Evolutionary conservation across 768 basidiomycete species (phyloP), one percentile per base, ranked within the genome.

Genomic region (Lentinus tigrinus): DNA sequence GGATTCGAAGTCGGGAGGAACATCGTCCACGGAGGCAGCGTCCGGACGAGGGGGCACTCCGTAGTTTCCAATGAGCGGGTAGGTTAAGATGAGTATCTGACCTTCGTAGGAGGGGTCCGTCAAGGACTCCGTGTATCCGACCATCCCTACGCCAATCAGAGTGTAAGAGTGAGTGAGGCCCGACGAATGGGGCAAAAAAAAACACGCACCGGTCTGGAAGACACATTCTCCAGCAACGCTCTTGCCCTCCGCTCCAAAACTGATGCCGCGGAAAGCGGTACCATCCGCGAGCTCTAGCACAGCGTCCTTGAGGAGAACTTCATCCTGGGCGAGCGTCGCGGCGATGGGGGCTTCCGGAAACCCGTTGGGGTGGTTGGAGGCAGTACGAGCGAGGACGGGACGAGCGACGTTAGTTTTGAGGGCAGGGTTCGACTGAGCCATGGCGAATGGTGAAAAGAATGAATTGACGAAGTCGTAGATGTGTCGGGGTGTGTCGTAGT

Each of bases 51-150:
- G 80, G 52, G 97, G 97, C 23, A 98, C 95, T 69, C 97, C 97
- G 70, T 99, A 99, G 72, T 98, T 98, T 37, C 97, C 97, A 63
- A 98, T 78, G 65, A 99, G 81, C 14, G 97, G 97, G 76, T 98
- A 98, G 2, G 97, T 98, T 65, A 98, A 81, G 63, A 99, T 86
- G 58, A 99, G 88, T 70, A 99, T 98, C 74, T 98, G 97, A 36
- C 95, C 94, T 72, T 96, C 88, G 74, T 99, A 99, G 2, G 96
- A 98, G 19, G 97, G 97, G 73, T 98, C 97, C 44, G 97, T 99
- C 65, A 98, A 78, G 19, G 96, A 98, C 69, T 98, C 97, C 37
- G 93, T 94, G 74, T 99, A 99, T 28, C 97, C 97, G 56, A 98
- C 95, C 96, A 99, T 98, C 55, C 97, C 97, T 99, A 68, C 52